Percentiles rank a stretch among this genome's conserved stretches.
phyloP scores from a whole-genome alignment of 1,139 yeast genomes.

The Candida gigantensis region DNA sequence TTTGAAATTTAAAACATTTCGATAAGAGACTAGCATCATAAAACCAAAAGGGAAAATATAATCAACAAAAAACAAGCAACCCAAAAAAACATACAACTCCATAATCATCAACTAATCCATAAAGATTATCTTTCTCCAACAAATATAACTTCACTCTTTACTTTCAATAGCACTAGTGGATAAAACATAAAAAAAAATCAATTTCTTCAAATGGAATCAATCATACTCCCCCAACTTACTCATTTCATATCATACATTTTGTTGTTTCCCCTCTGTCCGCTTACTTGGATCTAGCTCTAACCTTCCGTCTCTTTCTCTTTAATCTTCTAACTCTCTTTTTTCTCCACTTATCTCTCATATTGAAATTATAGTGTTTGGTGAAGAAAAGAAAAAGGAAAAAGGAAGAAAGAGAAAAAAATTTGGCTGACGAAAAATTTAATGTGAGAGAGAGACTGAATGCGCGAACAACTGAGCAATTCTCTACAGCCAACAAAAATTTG shows the following conservation, averaged over 20 bases:
- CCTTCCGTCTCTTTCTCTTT: slow-evolving; percentile 99
- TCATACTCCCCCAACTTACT: background rate
- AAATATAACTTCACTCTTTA: background rate
- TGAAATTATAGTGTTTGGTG: slow-evolving; percentile 33
- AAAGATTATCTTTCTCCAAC: background rate
- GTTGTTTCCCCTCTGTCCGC: slow-evolving; percentile 44
- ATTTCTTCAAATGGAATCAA: background rate
- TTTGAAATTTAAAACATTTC: slow-evolving; percentile 3
- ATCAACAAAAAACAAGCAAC: background rate
- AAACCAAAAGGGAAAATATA: slow-evolving; percentile 3
- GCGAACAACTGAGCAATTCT: background rate
- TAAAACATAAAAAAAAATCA: background rate
- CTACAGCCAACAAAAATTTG: background rate
- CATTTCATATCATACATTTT: background rate
- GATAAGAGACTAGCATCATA: slow-evolving; percentile 8
- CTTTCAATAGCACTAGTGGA: background rate
- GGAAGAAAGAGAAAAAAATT: slow-evolving; percentile 10
- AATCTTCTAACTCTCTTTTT: slow-evolving; percentile 99
- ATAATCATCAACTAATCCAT: background rate
- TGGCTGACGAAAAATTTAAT: background rate
- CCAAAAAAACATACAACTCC: background rate
- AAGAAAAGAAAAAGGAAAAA: slow-evolving; percentile 13
- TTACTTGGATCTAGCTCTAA: slow-evolving; percentile 98
- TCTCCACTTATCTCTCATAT: slow-evolving; percentile 95
- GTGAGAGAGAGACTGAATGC: background rate